Evolutionary conservation across 2,329 filamentous ascomycete genomes (phyloP).

Genomic region (Fusarium sp.): DNA sequence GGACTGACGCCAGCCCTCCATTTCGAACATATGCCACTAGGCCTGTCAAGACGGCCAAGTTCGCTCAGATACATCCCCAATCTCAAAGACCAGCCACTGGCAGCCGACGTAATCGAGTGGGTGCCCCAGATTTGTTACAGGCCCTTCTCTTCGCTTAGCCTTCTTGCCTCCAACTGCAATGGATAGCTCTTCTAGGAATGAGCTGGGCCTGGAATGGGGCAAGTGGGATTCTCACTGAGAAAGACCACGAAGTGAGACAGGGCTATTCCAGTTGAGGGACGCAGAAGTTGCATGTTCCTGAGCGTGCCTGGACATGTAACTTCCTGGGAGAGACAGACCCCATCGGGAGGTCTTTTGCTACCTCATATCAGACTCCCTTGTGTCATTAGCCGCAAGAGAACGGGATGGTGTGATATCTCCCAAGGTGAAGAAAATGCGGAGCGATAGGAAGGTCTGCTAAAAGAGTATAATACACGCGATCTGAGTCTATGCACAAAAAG

Average conservation of each 20-base stretch:
- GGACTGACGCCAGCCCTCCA: constrained; percentile 31
- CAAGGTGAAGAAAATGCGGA: constrained; percentile 45
- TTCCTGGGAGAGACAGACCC: constrained; percentile 32
- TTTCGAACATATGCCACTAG: constrained; percentile 22
- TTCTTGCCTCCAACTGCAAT: constrained; percentile 44
- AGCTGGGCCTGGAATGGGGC: constrained; percentile 43
- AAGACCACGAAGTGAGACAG: constrained; percentile 38
- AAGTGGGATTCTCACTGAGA: constrained; percentile 44
- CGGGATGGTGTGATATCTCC: constrained; percentile 9
- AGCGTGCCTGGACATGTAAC: constrained; percentile 33
- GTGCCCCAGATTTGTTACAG: constrained; percentile 20
- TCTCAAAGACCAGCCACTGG: neutral
- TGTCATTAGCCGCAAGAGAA: constrained; percentile 5
- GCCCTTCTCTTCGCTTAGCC: constrained; percentile 23
- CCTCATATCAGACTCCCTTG: constrained; percentile 38
- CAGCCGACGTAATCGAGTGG: constrained; percentile 19
- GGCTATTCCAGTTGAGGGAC: constrained; percentile 39
- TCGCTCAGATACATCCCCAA: constrained; percentile 15
- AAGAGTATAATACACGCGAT: constrained; percentile 27
- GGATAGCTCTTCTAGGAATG: constrained; percentile 43
- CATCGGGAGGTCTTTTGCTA: constrained; percentile 18
- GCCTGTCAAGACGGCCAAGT: constrained; percentile 23
- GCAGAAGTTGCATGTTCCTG: constrained; percentile 39
- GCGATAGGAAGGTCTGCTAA: constrained; percentile 9
- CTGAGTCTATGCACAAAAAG: constrained; percentile 32